Percentiles rank a stretch among this genome's conserved stretches.
Conservation (phyloP, 2,329 filamentous ascomycete species). For the Pseudogymnoascus sp. region DNA sequence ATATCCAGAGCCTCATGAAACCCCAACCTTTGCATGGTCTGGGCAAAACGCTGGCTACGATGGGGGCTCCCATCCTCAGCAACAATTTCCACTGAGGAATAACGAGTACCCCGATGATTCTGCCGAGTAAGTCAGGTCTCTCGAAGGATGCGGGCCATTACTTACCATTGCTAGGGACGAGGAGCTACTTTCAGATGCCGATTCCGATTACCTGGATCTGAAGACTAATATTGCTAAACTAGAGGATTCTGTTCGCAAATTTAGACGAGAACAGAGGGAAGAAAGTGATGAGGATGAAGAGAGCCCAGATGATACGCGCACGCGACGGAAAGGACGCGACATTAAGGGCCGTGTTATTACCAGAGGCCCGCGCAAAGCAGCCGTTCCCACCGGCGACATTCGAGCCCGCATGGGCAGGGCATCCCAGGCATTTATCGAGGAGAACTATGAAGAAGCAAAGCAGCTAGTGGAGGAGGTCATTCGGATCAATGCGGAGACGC, state of each 20-base stretch:
- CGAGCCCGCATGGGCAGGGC: slow-evolving; percentile 59
- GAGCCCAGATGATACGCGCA: slow-evolving; percentile 10
- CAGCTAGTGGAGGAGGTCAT: slow-evolving; percentile 54
- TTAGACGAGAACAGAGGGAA: slow-evolving; percentile 15
- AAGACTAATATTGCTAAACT: slow-evolving; percentile 33
- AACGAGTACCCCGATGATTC: background rate
- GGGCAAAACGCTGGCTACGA: background rate
- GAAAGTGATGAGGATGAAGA: slow-evolving; percentile 4
- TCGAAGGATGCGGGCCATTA: background rate
- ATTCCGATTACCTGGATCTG: slow-evolving; percentile 36
- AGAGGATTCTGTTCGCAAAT: slow-evolving; percentile 23
- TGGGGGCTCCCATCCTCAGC: background rate
- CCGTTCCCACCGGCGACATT: slow-evolving; percentile 63
- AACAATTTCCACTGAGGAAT: background rate
- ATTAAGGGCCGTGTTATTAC: slow-evolving; percentile 12
- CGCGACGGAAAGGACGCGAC: slow-evolving; percentile 10
- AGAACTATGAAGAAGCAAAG: slow-evolving; percentile 51
- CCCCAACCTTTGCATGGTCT: slow-evolving; percentile 1
- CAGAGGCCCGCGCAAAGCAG: slow-evolving; percentile 44
- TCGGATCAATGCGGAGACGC: slow-evolving; percentile 58
- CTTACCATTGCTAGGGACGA: slow-evolving; percentile 8
- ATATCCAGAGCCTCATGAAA: slow-evolving; percentile 7
- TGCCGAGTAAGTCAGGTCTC: background rate
- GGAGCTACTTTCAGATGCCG: slow-evolving; percentile 26
- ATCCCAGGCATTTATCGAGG: slow-evolving; percentile 57